Evolutionary conservation across 257 asterid genomes (phyloP).

Genomic region (Haberlea rhodopensis): DNA sequence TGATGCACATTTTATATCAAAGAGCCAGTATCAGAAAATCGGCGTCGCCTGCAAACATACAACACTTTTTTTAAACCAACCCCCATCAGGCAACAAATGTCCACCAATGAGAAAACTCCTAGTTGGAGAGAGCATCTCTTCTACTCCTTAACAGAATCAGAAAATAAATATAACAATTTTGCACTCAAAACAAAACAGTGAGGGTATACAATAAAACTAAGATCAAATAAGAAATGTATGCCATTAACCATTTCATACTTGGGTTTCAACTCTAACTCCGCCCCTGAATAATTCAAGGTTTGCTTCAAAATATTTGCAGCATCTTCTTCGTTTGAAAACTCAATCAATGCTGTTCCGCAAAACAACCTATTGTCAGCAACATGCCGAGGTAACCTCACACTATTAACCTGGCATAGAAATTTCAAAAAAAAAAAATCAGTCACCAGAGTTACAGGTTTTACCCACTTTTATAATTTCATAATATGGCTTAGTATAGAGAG

Average conservation of each 20-base stretch:
- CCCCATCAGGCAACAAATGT: no score
- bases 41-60: not conserved
- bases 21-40: not conserved
- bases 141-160: not conserved
- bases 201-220: not conserved
- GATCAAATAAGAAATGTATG: constrained; percentile 9
- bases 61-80: not conserved
- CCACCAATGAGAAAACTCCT: not conserved
- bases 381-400: constrained; percentile 98
- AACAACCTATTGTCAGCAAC: constrained; percentile 78
- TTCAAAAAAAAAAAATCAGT: not conserved
- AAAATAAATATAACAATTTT: not conserved
- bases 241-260: constrained; percentile 28
- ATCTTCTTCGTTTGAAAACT: constrained; percentile 85
- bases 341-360: constrained; percentile 86
- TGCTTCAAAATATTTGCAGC: constrained; percentile 63
- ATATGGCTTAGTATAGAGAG: not conserved
- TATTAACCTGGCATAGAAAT: constrained; percentile 64
- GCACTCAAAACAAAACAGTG: not conserved
- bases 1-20: not conserved
- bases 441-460: constrained; percentile 1
- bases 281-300: constrained; percentile 66
- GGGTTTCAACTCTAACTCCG: constrained; percentile 70
- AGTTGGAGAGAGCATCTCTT: not conserved
- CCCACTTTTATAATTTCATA: not conserved